Evolutionary conservation across 495 filamentous ascomycete species (phyloP), one percentile per base, ranked within the genome.

Genomic region (Clavariopsis aquatica): DNA sequence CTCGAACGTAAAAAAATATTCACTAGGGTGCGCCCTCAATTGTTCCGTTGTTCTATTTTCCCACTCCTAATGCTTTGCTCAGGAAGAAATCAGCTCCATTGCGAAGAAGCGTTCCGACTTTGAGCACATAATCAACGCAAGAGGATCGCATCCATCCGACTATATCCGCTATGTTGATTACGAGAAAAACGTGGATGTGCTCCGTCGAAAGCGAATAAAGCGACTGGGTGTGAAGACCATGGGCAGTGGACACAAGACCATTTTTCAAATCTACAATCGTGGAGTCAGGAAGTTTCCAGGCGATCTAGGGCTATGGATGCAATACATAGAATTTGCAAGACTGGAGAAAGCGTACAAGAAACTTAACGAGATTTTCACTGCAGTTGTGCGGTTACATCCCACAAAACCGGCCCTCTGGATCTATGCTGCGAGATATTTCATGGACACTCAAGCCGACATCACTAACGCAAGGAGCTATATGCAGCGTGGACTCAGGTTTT

Each of bases 1-100:
- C 91, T 89, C 63, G 86, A 93, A 73, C 82, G 88, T 57, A 96
- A 96, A 71, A 87, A 90, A 57, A 88, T 98, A 61, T 98, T 98
- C 78, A 85, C 78, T 60, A 87, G 87, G 78, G 90, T 89, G 3
- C 13, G 38, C 38, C 13, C n/a, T 43, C 38, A 2, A 43, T 10
- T 43, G 4, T 10, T 43, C 38, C 38, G n/a, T 43, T 17, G 5
- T n/a, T 43, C 6, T 12, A 34, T 43, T 17, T n/a, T 17, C 38
- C 2, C 15, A 17, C 38, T 43, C 8, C 51, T 72, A 23, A 73
- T 52, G 36, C 12, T 69, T 55, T 62, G 15, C 61, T 0, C 71
- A 93, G 87, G 87, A 92, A 65, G 92, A 98, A 78, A 96, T 98
- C 74, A 80, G 83, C 62, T 85, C 88, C 26, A 92, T 98, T 55